phyloP scores from a whole-genome alignment of 306 rosid species.

The Sicyos edulis region DNA sequence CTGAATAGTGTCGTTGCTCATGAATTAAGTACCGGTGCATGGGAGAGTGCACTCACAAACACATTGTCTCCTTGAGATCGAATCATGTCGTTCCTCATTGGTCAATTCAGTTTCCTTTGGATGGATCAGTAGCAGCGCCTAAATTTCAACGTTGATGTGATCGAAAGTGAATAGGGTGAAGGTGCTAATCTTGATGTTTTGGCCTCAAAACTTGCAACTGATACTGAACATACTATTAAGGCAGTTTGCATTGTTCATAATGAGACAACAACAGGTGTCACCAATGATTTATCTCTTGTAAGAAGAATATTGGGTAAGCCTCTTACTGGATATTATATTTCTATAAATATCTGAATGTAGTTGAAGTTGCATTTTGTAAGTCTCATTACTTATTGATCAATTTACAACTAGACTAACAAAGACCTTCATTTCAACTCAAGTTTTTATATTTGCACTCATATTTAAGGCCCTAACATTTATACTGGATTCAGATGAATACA shows the following conservation, averaged over 20 bases:
- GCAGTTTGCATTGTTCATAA: constrained; percentile 95
- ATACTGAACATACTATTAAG: constrained; percentile 68
- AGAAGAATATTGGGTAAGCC: constrained; percentile 72
- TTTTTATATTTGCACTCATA: neutral
- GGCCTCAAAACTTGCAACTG: constrained; percentile 79
- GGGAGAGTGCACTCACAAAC: constrained; percentile 99
- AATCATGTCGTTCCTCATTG: constrained; percentile 75
- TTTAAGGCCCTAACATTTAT: constrained; percentile 11
- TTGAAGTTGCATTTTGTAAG: neutral
- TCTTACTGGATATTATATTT: neutral
- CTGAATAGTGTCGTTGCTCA: constrained; percentile 19
- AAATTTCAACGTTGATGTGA: constrained; percentile 82
- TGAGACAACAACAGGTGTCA: constrained; percentile 97
- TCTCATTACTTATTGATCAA: neutral
- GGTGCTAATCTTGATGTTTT: constrained; percentile 90
- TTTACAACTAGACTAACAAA: neutral
- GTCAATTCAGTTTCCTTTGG: constrained; percentile 98
- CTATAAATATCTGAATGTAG: neutral
- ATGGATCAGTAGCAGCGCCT: constrained; percentile 97
- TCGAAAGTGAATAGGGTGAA: constrained; percentile 93
- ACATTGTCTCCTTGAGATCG: constrained; percentile 95
- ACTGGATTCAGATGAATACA: constrained; percentile 53
- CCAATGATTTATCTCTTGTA: constrained; percentile 74
- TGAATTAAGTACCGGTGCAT: constrained; percentile 89
- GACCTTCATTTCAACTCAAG: neutral